These are phyloP conservation scores for Globisporangium acanthophoron DNA, from an alignment of 352 stramenopile species.

Conservation along the genomic window DNA sequence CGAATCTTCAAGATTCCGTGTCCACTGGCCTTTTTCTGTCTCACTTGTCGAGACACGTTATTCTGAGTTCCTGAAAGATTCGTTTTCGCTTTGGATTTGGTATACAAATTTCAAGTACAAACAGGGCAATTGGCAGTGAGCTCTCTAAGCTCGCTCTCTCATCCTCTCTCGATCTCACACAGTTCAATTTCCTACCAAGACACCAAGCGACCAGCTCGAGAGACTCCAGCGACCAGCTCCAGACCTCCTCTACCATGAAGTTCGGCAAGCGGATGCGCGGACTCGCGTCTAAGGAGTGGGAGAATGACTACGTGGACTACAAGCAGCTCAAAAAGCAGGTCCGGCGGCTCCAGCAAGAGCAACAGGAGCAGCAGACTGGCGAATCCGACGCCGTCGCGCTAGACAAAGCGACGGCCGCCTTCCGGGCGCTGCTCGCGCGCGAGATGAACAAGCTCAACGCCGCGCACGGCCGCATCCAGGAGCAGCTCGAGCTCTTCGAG, in stretches of 20 bases:
- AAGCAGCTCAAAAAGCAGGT: constrained; percentile 72
- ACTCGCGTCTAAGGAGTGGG: constrained; percentile 53
- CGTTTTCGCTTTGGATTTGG: too few relatives aligned
- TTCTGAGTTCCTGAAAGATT: too few relatives aligned
- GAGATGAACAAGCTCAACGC: constrained; percentile 65
- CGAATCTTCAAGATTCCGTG: too few relatives aligned
- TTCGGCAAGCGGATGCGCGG: constrained; percentile 80
- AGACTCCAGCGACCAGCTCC: background rate
- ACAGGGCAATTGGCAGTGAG: too few relatives aligned
- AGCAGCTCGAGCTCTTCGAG: constrained; percentile 35
- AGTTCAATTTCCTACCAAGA: too few relatives aligned
- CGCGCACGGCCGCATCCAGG: constrained; percentile 46
- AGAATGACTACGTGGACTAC: constrained; percentile 74
- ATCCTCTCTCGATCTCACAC: too few relatives aligned
- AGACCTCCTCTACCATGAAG: constrained; percentile 39
- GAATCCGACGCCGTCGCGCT: background rate
- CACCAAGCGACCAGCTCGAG: constrained; percentile 5
- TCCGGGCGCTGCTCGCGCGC: constrained; percentile 25
- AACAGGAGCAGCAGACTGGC: background rate
- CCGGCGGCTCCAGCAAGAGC: constrained; percentile 22
- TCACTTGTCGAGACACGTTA: too few relatives aligned
- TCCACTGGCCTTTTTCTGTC: too few relatives aligned
- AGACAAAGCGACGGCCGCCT: constrained; percentile 7
- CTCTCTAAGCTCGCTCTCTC: too few relatives aligned
- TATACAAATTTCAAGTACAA: too few relatives aligned